These are phyloP conservation scores for Crepidotus variabilis DNA, from an alignment of 768 basidiomycete genomes.

Conservation along the genomic window DNA sequence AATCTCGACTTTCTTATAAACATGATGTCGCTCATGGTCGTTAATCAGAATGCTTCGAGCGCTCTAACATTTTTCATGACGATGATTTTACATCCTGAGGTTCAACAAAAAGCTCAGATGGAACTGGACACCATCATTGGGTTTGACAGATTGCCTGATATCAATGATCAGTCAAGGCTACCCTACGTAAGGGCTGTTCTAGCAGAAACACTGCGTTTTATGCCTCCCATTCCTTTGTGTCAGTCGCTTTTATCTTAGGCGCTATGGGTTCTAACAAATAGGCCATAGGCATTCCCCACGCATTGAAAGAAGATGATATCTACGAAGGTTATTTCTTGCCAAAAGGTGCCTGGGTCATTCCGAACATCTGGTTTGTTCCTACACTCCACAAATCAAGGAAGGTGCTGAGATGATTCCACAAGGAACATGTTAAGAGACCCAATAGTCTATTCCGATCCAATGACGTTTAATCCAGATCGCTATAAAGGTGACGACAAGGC, in stretches of 20 bases:
- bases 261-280: slow-evolving; percentile 15
- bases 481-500: slow-evolving; percentile 37
- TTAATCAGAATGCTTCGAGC: slow-evolving; percentile 30
- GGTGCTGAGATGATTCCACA: neutral
- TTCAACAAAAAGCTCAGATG: slow-evolving; percentile 34
- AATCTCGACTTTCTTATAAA: neutral
- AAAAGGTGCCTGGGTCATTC: slow-evolving; percentile 46
- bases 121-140: slow-evolving; percentile 37
- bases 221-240: slow-evolving; percentile 41
- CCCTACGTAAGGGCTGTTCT: slow-evolving; percentile 46
- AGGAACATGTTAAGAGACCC: slow-evolving; percentile 55
- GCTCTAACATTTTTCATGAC: slow-evolving; percentile 44
- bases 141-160: slow-evolving; percentile 30
- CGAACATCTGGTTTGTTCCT: slow-evolving; percentile 45
- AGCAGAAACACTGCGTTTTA: slow-evolving; percentile 45
- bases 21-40: neutral
- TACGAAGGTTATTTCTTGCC: slow-evolving; percentile 24
- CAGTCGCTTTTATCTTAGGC: neutral
- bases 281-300: slow-evolving; percentile 18
- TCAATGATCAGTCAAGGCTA: slow-evolving; percentile 38
- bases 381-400: neutral
- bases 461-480: slow-evolving; percentile 55
- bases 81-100: slow-evolving; percentile 38
- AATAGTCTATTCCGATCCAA: slow-evolving; percentile 46
- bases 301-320: slow-evolving; percentile 20